Evolutionary conservation across 2,329 filamentous ascomycete genomes (phyloP).

Genomic region (Fusarium citri): DNA sequence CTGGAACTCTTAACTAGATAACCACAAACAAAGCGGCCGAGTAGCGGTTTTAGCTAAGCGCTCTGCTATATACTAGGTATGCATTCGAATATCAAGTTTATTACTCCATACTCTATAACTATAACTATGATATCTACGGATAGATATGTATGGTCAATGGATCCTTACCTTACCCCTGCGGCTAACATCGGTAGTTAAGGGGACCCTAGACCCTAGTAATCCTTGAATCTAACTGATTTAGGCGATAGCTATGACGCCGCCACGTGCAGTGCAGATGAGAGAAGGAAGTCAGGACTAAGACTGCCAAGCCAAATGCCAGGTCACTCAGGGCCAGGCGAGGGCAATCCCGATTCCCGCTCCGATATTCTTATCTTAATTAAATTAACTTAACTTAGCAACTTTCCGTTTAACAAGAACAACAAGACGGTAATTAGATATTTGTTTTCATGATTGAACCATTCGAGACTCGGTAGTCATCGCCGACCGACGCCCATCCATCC

Average conservation of each 20-base stretch:
- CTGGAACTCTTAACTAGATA: neutral
- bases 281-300: slow-evolving; percentile 18
- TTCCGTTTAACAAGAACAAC: neutral
- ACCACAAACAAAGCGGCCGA: neutral
- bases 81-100: neutral
- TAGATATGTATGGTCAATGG: neutral
- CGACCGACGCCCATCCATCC: neutral
- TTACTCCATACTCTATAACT: neutral
- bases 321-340: slow-evolving; percentile 30
- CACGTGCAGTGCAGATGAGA: slow-evolving; percentile 23
- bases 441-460: slow-evolving; percentile 32
- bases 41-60: neutral
- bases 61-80: too few species aligned
- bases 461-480: slow-evolving; percentile 26
- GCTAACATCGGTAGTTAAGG: slow-evolving; percentile 37
- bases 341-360: slow-evolving; percentile 38
- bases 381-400: neutral
- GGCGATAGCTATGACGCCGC: slow-evolving; percentile 42
- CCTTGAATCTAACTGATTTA: slow-evolving; percentile 9
- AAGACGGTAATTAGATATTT: neutral
- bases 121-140: too few species aligned
- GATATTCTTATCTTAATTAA: slow-evolving; percentile 12
- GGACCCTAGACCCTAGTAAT: slow-evolving; percentile 1
- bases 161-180: slow-evolving; percentile 13
- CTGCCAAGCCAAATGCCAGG: slow-evolving; percentile 6